Evolutionary conservation across 805 yeast species (phyloP).

Genomic region (Starmera caribaea): DNA sequence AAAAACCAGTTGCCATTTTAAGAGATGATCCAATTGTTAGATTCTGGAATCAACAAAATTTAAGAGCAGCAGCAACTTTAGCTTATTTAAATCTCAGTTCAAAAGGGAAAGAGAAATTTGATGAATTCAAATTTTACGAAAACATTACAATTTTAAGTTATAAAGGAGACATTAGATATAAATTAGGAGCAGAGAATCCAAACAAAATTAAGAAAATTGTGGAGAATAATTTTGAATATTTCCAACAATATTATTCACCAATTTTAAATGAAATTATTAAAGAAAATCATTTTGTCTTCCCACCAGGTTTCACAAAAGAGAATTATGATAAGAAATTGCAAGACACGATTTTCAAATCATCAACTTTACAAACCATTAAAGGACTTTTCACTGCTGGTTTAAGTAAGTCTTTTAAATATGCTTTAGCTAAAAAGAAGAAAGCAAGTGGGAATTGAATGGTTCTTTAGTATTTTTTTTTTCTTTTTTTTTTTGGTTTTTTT

Average conservation of each 20-base stretch:
- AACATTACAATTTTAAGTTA: constrained; percentile 77
- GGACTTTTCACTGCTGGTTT: constrained; percentile 87
- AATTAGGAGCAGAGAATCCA: constrained; percentile 86
- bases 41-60: constrained; percentile 65
- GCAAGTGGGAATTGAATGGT: constrained; percentile 16
- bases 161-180: constrained; percentile 82
- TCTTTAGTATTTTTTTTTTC: background rate
- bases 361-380: constrained; percentile 66
- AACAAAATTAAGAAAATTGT: constrained; percentile 83
- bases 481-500: background rate
- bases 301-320: constrained; percentile 28
- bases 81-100: constrained; percentile 26
- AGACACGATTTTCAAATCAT: constrained; percentile 57
- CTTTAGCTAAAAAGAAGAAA: constrained; percentile 54
- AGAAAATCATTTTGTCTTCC: constrained; percentile 22
- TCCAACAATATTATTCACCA: constrained; percentile 69
- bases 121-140: constrained; percentile 60
- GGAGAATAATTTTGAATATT: constrained; percentile 56
- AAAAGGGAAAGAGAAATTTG: constrained; percentile 26
- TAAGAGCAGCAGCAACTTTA: constrained; percentile 67
- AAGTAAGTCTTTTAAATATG: constrained; percentile 59
- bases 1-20: constrained; percentile 80
- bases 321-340: constrained; percentile 28
- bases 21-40: constrained; percentile 54
- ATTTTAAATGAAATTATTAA: constrained; percentile 27